Evolutionary conservation across 23 red algal genomes (phyloP).

Genomic region (Chondrus crispus): DNA sequence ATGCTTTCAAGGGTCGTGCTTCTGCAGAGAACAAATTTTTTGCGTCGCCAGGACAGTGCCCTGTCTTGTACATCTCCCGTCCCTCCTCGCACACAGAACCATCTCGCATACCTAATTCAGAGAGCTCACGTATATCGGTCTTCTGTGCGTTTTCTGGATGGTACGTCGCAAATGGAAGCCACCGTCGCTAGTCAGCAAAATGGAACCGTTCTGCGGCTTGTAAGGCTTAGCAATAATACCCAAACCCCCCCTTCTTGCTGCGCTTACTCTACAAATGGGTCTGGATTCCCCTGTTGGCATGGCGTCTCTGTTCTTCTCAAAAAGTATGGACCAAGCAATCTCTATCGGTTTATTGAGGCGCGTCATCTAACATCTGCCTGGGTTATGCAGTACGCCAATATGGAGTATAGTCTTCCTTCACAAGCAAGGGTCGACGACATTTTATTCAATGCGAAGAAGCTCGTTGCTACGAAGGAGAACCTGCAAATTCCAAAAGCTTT

Average conservation of each 20-base stretch:
- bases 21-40: background rate
- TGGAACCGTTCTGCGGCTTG: background rate
- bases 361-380: background rate
- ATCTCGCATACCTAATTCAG: background rate
- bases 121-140: background rate
- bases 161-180: background rate
- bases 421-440: background rate
- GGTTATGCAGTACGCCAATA: background rate
- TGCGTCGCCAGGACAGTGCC: background rate
- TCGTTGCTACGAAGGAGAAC: background rate
- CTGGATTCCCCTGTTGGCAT: background rate
- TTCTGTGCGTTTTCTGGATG: background rate
- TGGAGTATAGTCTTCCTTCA: background rate
- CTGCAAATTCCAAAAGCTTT: slow-evolving; percentile 23
- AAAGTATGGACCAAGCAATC: background rate
- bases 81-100: background rate
- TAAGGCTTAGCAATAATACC: background rate
- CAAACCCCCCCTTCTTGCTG: background rate
- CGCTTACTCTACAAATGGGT: background rate
- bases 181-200: background rate
- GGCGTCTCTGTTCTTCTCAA: background rate
- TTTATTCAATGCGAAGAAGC: background rate
- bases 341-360: background rate
- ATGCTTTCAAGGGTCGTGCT: background rate
- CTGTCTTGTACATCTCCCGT: background rate